A percentile compares a stretch with the other conserved stretches of the same genome.
These are phyloP conservation scores for Alternaria sp. DNA, from an alignment of 2,329 filamentous ascomycete species.

Conservation along the genomic window DNA sequence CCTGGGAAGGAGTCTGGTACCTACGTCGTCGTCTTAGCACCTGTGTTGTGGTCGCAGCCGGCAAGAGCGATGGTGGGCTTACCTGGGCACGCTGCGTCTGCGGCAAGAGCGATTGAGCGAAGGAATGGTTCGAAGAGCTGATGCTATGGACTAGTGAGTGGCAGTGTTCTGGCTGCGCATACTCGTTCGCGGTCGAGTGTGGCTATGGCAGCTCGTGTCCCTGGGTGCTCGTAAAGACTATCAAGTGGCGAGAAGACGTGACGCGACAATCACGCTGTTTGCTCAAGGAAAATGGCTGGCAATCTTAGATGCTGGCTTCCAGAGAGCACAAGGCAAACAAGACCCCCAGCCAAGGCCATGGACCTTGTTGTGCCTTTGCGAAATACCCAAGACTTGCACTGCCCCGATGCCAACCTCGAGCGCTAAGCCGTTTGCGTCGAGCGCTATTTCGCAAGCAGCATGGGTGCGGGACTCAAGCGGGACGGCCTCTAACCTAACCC, in stretches of 20 bases:
- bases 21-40: constrained; percentile 2
- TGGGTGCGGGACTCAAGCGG: constrained; percentile 5
- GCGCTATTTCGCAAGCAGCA: constrained; percentile 5
- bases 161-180: constrained; percentile 20
- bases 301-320: neutral
- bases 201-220: constrained; percentile 7
- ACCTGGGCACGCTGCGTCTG: constrained; percentile 7
- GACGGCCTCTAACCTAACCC: constrained; percentile 4
- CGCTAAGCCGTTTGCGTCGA: neutral
- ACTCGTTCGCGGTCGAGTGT: constrained; percentile 14
- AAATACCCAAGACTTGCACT: constrained; percentile 10
- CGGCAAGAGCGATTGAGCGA: constrained; percentile 7
- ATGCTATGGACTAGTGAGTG: constrained; percentile 7
- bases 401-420: constrained; percentile 3
- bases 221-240: neutral
- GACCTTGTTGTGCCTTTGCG: constrained; percentile 8
- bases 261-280: neutral
- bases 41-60: neutral
- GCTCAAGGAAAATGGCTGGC: neutral
- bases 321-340: neutral
- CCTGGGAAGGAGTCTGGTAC: constrained; percentile 3
- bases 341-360: neutral
- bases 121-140: neutral
- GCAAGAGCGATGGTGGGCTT: constrained; percentile 7
- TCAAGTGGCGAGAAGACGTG: neutral